Evolutionary conservation across 306 rosid species (phyloP), one percentile per base, ranked within the genome.

Genomic region (Prunus padus): DNA sequence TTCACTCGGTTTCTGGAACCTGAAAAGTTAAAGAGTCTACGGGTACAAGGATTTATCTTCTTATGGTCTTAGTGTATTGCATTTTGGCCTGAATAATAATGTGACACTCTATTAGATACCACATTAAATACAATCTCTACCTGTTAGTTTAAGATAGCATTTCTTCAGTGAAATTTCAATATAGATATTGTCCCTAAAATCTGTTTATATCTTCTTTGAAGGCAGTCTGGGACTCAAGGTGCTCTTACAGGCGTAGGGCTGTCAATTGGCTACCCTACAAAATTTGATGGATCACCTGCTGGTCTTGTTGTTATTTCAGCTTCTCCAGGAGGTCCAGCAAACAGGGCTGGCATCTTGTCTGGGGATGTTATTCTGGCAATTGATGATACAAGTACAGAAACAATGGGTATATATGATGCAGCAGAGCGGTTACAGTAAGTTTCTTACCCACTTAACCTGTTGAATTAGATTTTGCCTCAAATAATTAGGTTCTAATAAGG

Each of bases 161-260:
- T 55, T 60, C 72, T 50, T 49, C 31, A 55, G 67, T 60, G 62
- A 61, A 69, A 56, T 83, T 72, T 81, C 72, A 46, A 54, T 72
- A 22, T 72, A 55, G 9, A 71, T 71, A 55, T 57, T 57, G 19
- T 79, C 76, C 78, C 88, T 77, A 73, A 83, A 75, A 84, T 65
- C 59, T 83, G 56, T 71, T 74, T 52, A 74, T 86, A 79, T 89
- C 73, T 84, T 87, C 84, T 82, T 84, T 90, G 89, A 92, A 92
- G 97, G 93, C 96, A 92, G 99, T 95, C 99, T 80, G 99, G 99
- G 87, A 87, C 97, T 77, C 89, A 79, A 86, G 97, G 96, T 16
- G 86, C 97, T 78, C 84, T 95, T 86, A 95, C 99, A 73, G 99
- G 97, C 65, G 87, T 95, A 50, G 99, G 99, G 72, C 76, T 95